phyloP scores from a whole-genome alignment of 2,329 filamentous ascomycete genomes.

The Stagonosporopsis rhizophila region DNA sequence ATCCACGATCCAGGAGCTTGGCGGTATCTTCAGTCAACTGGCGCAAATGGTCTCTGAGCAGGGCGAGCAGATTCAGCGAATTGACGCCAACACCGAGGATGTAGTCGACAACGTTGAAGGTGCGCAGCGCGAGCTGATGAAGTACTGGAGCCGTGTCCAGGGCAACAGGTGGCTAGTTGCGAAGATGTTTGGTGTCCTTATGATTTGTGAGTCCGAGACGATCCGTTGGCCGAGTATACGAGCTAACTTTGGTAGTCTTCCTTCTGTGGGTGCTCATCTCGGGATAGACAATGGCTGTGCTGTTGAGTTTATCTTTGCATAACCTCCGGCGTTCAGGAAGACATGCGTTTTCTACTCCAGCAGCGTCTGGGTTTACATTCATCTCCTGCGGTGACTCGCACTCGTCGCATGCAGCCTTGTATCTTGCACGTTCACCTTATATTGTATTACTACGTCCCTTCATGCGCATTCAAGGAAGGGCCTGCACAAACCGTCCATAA shows the following conservation, averaged over 20 bases:
- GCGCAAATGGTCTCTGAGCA: constrained; percentile 98
- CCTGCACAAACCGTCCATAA: constrained; percentile 1
- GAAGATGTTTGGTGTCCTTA: constrained; percentile 83
- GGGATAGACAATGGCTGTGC: constrained; percentile 49
- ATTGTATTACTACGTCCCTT: constrained; percentile 15
- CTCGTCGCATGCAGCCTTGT: constrained; percentile 20
- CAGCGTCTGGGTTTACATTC: constrained; percentile 4
- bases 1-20: constrained; percentile 90
- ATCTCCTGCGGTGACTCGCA: constrained; percentile 5
- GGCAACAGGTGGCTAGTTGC: constrained; percentile 96
- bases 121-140: constrained; percentile 91
- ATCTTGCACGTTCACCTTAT: constrained; percentile 9
- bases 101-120: constrained; percentile 99
- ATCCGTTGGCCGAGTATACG: too few species aligned
- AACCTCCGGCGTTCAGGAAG: constrained; percentile 31
- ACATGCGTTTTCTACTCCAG: constrained; percentile 20
- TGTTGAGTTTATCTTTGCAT: constrained; percentile 21
- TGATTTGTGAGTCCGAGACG: constrained; percentile 72
- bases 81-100: constrained; percentile 96
- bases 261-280: constrained; percentile 73
- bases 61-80: constrained; percentile 95
- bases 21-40: constrained; percentile 90
- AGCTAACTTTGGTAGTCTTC: constrained; percentile 35
- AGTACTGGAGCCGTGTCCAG: constrained; percentile 94
- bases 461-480: not conserved